phyloP scores from a whole-genome alignment of 805 yeast species.

The Wickerhamomyces subpelliculosus region DNA sequence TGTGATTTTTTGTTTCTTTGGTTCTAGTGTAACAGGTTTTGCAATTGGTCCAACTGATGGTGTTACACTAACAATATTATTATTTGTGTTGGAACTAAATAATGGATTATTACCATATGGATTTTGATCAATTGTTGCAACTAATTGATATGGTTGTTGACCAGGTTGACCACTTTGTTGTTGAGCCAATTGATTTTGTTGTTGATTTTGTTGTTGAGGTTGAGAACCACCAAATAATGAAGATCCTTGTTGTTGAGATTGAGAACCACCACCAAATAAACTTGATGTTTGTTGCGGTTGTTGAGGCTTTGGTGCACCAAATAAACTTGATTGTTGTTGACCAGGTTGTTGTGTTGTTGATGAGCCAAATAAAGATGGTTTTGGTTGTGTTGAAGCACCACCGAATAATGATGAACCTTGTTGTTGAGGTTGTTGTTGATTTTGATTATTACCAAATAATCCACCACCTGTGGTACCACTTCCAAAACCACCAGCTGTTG shows the following conservation, averaged over 20 bases:
- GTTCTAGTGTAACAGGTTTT: constrained; percentile 40
- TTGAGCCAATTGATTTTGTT: constrained; percentile 7
- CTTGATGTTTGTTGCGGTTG: not conserved
- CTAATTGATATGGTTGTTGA: constrained; percentile 20
- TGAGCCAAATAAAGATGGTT: constrained; percentile 3
- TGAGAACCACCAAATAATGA: not conserved
- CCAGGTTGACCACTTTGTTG: constrained; percentile 22
- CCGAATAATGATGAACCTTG: not conserved
- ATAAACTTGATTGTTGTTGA: constrained; percentile 19
- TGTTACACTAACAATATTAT: constrained; percentile 28
- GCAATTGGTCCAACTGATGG: constrained; percentile 36
- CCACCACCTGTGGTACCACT: constrained; percentile 23
- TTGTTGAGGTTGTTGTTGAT: constrained; percentile 14
- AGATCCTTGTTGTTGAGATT: constrained; percentile 9
- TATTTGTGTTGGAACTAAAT: constrained; percentile 36
- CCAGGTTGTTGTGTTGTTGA: constrained; percentile 1
- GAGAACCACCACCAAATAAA: constrained; percentile 20
- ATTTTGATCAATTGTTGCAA: constrained; percentile 35
- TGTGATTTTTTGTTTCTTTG: constrained; percentile 53
- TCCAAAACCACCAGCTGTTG: constrained; percentile 32
- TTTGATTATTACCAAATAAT: constrained; percentile 26
- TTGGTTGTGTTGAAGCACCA: constrained; percentile 3
- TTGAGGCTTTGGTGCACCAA: constrained; percentile 27
- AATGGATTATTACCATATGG: constrained; percentile 81
- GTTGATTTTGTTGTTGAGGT: constrained; percentile 3